Evolutionary conservation across 306 rosid genomes (phyloP).

Genomic region (Argentina anserina): DNA sequence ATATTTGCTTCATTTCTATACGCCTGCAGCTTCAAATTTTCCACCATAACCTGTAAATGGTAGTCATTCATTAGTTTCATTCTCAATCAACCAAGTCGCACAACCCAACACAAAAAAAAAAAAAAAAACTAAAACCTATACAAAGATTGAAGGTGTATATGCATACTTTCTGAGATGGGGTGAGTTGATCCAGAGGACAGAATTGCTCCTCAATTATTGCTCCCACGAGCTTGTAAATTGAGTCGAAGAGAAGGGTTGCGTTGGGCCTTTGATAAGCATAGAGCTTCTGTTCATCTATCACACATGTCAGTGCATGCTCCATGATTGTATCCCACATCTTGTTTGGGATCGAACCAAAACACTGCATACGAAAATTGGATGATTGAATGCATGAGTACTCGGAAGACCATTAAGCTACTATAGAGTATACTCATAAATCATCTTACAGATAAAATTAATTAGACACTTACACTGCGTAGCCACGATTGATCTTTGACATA

Average conservation of each 20-base stretch:
- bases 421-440: no score
- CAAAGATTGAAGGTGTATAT: no score
- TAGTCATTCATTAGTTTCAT: slow-evolving; percentile 9
- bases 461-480: slow-evolving; percentile 35
- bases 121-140: no score
- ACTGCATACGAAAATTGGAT: slow-evolving; percentile 35
- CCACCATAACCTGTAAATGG: slow-evolving; percentile 17
- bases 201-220: not conserved
- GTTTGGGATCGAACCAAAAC: slow-evolving; percentile 29
- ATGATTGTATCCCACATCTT: slow-evolving; percentile 40
- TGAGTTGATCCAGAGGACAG: slow-evolving; percentile 3
- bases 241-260: slow-evolving; percentile 1
- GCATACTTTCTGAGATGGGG: slow-evolving; percentile 22
- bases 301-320: slow-evolving; percentile 48
- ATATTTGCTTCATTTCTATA: slow-evolving; percentile 17
- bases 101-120: no score
- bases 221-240: slow-evolving; percentile 6
- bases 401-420: no score
- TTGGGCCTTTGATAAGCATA: not conserved
- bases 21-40: slow-evolving; percentile 20
- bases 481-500: slow-evolving; percentile 22
- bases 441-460: no score
- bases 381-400: no score
- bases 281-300: slow-evolving; percentile 24
- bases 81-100: not conserved